Evolutionary conservation across 177 flowering plant species (phyloP).

Genomic region (Vitis hybrid): DNA sequence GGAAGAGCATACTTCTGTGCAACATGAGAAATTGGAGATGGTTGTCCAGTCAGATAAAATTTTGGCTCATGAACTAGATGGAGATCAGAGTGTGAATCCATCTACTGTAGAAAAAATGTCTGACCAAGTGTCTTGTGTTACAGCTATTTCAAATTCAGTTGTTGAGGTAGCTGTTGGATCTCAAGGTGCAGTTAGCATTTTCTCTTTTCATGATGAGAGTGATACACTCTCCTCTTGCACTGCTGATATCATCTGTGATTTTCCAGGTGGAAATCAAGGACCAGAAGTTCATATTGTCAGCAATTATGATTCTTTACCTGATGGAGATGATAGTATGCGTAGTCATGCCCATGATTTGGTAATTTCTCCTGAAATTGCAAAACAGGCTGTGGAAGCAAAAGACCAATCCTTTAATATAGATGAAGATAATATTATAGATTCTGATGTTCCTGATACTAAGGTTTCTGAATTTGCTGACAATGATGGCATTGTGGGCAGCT

Average conservation of each 20-base stretch:
- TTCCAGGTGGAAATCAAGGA: too few relatives aligned
- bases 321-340: background rate
- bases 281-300: background rate
- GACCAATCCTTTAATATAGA: background rate
- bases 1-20: conserved; percentile 3
- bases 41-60: background rate
- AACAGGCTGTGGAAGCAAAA: background rate
- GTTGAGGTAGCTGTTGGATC: too few relatives aligned
- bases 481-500: background rate
- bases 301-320: background rate
- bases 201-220: too few relatives aligned
- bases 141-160: too few relatives aligned
- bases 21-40: conserved; percentile 5
- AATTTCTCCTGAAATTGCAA: background rate
- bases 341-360: background rate
- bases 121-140: background rate
- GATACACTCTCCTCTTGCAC: too few relatives aligned
- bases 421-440: background rate
- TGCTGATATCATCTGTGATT: too few relatives aligned
- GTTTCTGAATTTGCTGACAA: background rate
- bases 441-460: background rate
- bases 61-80: background rate
- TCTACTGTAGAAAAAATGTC: background rate
- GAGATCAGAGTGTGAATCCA: conserved; percentile 3
- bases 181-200: too few relatives aligned